Conservation (phyloP, 805 yeast genomes). For the Yarrowia sp. region DNA sequence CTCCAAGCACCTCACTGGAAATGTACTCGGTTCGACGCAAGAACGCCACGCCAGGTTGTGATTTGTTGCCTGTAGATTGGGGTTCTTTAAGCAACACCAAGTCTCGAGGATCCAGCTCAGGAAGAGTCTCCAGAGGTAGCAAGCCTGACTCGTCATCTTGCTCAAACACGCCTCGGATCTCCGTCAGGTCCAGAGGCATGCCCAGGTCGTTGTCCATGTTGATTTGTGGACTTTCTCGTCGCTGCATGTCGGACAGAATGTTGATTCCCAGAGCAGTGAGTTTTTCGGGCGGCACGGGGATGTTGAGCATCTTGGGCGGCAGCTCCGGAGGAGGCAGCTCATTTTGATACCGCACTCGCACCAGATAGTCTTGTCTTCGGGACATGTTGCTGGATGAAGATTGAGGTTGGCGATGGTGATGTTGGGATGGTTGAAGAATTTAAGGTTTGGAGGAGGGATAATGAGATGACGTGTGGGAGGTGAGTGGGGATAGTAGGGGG, state of each 20-base stretch:
- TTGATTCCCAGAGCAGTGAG: conserved; percentile 47
- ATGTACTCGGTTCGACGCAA: conserved; percentile 93
- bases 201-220: conserved; percentile 54
- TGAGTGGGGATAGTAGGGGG: neutral
- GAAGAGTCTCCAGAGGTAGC: conserved; percentile 40
- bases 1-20: conserved; percentile 40
- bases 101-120: conserved; percentile 74
- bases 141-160: conserved; percentile 48
- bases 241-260: conserved; percentile 67
- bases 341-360: conserved; percentile 79
- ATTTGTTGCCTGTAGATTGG: conserved; percentile 37
- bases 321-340: conserved; percentile 90
- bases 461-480: neutral
- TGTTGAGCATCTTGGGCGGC: conserved; percentile 78
- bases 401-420: neutral
- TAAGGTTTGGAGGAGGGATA: neutral
- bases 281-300: conserved; percentile 47
- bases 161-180: conserved; percentile 66
- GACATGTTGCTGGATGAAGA: conserved; percentile 29
- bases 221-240: conserved; percentile 54
- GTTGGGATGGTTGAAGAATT: conserved; percentile 4
- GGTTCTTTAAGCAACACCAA: conserved; percentile 77
- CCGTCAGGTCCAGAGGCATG: conserved; percentile 69
- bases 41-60: conserved; percentile 57
- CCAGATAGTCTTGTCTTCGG: conserved; percentile 47